Evolutionary conservation across 2,329 filamentous ascomycete genomes (phyloP).

Genomic region (Neopestalotiopsis clavispora): DNA sequence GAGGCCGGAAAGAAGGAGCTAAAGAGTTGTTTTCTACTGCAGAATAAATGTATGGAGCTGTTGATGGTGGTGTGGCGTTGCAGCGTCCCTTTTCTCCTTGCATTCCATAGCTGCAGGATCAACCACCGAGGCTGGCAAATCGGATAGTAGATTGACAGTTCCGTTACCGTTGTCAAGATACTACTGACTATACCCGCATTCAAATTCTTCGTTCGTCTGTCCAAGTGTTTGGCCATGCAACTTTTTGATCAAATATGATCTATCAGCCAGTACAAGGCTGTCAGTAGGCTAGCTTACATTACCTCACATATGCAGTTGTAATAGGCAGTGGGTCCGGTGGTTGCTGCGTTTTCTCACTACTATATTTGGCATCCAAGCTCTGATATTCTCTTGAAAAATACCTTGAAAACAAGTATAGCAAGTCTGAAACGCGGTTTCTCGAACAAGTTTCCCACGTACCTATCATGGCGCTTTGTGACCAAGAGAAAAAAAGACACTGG

Average conservation of each 20-base stretch:
- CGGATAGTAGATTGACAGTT: conserved; percentile 4
- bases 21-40: neutral
- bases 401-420: no score
- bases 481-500: neutral
- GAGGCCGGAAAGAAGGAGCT: neutral
- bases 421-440: no score
- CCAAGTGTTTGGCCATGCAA: neutral
- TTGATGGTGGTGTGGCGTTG: neutral
- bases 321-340: neutral
- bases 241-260: conserved; percentile 12
- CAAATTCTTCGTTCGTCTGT: neutral
- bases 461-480: neutral
- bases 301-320: neutral
- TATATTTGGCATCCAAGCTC: neutral
- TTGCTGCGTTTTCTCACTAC: neutral
- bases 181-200: neutral
- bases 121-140: conserved; percentile 8
- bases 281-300: conserved; percentile 13
- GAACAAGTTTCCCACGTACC: no score
- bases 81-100: neutral
- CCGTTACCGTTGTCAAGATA: neutral
- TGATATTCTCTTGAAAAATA: neutral
- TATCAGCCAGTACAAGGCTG: conserved; percentile 17
- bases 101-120: neutral
- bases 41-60: neutral